These are phyloP conservation scores for Musa acuminata DNA, from an alignment of 176 grass and related monocot genomes.

Conservation along the genomic window DNA sequence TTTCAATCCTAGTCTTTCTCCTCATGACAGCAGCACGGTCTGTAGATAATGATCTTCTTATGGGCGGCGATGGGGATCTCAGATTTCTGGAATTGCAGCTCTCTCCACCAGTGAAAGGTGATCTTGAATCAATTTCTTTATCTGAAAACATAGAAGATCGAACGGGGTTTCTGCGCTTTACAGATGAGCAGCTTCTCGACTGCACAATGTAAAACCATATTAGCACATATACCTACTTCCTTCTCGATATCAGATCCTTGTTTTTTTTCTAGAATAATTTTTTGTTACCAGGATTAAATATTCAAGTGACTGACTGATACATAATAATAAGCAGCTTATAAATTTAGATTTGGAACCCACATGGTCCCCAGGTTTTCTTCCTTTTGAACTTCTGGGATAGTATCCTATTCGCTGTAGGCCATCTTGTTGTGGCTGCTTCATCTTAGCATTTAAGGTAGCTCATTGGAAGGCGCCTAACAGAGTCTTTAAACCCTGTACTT, in stretches of 20 bases:
- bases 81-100: constrained; percentile 30
- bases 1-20: constrained; percentile 30
- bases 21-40: constrained; percentile 31
- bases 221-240: background rate
- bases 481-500: no score
- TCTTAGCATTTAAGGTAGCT: no score
- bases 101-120: constrained; percentile 36
- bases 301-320: no score
- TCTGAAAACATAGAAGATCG: constrained; percentile 31
- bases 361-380: no score
- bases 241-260: background rate
- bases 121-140: constrained; percentile 39
- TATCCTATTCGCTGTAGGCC: no score
- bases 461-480: no score
- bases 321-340: no score
- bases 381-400: no score
- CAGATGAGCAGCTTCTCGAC: constrained; percentile 52
- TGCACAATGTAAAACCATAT: constrained; percentile 6
- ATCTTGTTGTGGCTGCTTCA: no score
- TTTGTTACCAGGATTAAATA: no score
- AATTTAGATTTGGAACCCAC: no score
- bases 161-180: constrained; percentile 51
- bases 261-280: no score
- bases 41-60: constrained; percentile 46
- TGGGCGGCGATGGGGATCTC: constrained; percentile 47